Percentiles rank a stretch among this genome's conserved stretches.
Evolutionary conservation across 2,329 filamentous ascomycete genomes (phyloP).

Genomic region (Diplodia mutila): DNA sequence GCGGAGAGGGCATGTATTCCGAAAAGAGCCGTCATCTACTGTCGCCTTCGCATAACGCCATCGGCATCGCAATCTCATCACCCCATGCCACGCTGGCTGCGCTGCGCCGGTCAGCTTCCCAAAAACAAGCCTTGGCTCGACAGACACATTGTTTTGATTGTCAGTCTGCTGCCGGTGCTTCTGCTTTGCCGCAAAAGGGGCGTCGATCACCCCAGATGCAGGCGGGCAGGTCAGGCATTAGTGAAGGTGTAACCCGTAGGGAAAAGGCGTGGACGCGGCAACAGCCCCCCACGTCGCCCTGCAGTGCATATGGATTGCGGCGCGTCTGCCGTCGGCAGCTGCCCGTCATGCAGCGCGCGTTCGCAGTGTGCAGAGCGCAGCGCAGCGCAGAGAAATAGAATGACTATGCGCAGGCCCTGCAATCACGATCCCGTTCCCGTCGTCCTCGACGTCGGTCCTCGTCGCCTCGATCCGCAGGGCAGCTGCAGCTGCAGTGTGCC

Average conservation of each 20-base stretch:
- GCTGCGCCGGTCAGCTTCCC: background rate
- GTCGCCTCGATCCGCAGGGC: background rate
- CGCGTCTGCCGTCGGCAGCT: background rate
- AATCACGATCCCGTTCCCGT: background rate
- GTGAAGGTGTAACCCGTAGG: too few relatives aligned
- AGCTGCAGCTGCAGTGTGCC: background rate
- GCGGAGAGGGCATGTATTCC: background rate
- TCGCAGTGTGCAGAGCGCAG: too few relatives aligned
- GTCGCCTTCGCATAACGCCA: background rate
- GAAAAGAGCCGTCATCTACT: too few relatives aligned
- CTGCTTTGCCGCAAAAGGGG: background rate
- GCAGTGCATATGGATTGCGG: background rate
- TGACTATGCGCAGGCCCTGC: too few relatives aligned
- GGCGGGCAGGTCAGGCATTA: background rate
- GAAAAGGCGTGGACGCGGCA: constrained; percentile 1
- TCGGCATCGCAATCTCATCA: background rate
- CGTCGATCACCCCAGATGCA: constrained; percentile 1
- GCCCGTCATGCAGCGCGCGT: background rate
- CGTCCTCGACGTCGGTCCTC: background rate
- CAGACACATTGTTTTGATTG: background rate
- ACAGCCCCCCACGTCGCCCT: constrained; percentile 17
- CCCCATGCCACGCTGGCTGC: background rate
- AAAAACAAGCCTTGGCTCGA: background rate
- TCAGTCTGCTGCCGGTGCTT: background rate
- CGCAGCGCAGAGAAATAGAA: too few relatives aligned